These are phyloP conservation scores for Claviceps purpurea DNA, from an alignment of 2,329 filamentous ascomycete genomes.

Conservation along the genomic window DNA sequence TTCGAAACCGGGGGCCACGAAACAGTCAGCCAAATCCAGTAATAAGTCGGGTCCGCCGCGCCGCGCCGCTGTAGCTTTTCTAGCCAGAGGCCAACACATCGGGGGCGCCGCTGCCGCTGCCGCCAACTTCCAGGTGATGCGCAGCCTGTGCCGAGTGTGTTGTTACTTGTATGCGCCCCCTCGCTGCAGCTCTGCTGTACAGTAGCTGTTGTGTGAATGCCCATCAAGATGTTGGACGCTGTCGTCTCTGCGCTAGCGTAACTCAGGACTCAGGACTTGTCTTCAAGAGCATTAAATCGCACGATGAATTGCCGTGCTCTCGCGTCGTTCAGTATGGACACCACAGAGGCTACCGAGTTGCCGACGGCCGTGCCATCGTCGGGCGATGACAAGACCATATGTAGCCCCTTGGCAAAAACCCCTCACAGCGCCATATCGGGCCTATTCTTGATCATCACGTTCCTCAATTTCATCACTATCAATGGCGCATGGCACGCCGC, in stretches of 20 bases:
- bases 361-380: constrained; percentile 44
- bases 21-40: constrained; percentile 49
- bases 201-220: too few relatives aligned
- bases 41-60: constrained; percentile 39
- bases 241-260: too few relatives aligned
- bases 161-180: too few relatives aligned
- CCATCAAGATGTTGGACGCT: too few relatives aligned
- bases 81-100: constrained; percentile 49
- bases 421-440: too few relatives aligned
- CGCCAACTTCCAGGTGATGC: too few relatives aligned
- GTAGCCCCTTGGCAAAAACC: constrained; percentile 21
- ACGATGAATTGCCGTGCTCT: constrained; percentile 20
- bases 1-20: constrained; percentile 57
- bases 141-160: too few relatives aligned
- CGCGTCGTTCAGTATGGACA: constrained; percentile 58
- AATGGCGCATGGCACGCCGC: too few relatives aligned
- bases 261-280: constrained; percentile 27
- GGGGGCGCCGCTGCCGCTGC: constrained; percentile 38
- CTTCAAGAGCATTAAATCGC: constrained; percentile 35
- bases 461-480: too few relatives aligned
- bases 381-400: constrained; percentile 54
- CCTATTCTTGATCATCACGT: too few relatives aligned
- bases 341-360: constrained; percentile 63
- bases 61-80: constrained; percentile 27
- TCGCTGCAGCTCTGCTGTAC: too few relatives aligned